Evolutionary conservation across 139 green algal species (phyloP), one percentile per base, ranked within the genome.

Genomic region (Desmodesmus armatus): DNA sequence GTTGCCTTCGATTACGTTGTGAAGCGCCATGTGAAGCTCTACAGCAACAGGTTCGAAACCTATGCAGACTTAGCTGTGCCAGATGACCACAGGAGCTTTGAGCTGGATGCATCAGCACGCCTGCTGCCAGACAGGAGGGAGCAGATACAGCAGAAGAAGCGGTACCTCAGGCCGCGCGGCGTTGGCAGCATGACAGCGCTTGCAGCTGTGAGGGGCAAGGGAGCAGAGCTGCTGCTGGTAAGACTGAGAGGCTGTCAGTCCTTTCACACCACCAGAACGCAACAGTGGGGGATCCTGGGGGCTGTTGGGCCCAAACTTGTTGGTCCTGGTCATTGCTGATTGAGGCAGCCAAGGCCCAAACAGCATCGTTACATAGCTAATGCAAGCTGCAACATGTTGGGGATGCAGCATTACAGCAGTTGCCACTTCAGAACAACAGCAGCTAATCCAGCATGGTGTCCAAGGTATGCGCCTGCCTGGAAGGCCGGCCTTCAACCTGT

Each of bases 1-100:
- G 60, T 82, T 29, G 76, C 72, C 41, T 53, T 27, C 5, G 76
- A 82, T 55, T 82, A 82, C 40, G 76, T 82, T n/a, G 76, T 82
- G 7, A 53, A 40, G 41, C 53, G 76, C 40, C 55, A 66, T 23
- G 55, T 72, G 19, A 53, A 40, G 23, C 76, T 82, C 7, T 82
- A 72, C 37, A 31, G 35, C 5, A 29, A 82, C 55, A 40, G 76
- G 7, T 82, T 82, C 31, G 60, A 47, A 17, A 82, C 76, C 1
- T 55, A 7, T 55, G 47, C 47, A 55, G 47, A 55, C 47, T 55
- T 7, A 7, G 13, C 47, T 55, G 9, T 55, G 7, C 47, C 47
- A 55, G 47, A 7, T 55, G n/a, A 72, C 25, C 43, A 43, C 63
- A 43, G 31, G 31, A 72, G 11, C 25, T 72, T 44, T 47, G 29